These are phyloP conservation scores for Lunasporangiospora selenospora DNA, from an alignment of 192 early-diverging fungal species.

Conservation along the genomic window DNA sequence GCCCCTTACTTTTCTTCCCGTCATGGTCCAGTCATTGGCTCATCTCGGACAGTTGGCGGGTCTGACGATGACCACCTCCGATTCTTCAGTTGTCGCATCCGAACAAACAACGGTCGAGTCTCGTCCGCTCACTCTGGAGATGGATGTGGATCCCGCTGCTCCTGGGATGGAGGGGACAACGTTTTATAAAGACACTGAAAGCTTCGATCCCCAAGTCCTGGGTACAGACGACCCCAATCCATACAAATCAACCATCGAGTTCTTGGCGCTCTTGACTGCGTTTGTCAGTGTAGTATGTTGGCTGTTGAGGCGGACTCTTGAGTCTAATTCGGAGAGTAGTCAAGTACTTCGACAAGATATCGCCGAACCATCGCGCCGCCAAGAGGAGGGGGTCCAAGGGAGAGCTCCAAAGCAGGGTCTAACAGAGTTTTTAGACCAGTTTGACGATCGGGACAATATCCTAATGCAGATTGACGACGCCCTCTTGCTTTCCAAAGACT, in stretches of 20 bases:
- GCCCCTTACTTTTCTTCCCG: slow-evolving; percentile 19
- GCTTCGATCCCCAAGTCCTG: not conserved
- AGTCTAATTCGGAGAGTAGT: no score
- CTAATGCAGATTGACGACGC: slow-evolving; percentile 32
- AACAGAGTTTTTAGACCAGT: slow-evolving; percentile 28
- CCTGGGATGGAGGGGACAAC: not conserved
- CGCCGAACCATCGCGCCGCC: no score
- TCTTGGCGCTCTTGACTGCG: slow-evolving; percentile 47
- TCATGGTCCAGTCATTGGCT: slow-evolving; percentile 11
- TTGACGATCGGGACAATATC: slow-evolving; percentile 48
- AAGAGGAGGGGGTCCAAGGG: slow-evolving; percentile 1
- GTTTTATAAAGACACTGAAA: not conserved
- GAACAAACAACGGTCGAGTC: not conserved
- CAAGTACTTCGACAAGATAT: no score
- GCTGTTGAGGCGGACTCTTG: no score
- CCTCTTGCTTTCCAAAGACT: slow-evolving; percentile 31
- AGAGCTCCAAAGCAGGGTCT: not conserved
- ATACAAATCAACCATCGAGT: slow-evolving; percentile 44
- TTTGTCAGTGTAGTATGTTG: slow-evolving; percentile 56
- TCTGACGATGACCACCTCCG: not conserved
- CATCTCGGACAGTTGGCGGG: slow-evolving; percentile 17
- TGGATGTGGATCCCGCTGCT: slow-evolving; percentile 10
- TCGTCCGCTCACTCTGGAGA: slow-evolving; percentile 7
- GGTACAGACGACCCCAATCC: slow-evolving; percentile 1
- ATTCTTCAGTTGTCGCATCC: not conserved